A percentile compares a stretch with the other conserved stretches of the same genome.
phyloP scores from a whole-genome alignment of 306 rosid genomes.

The Dryas octopetala region DNA sequence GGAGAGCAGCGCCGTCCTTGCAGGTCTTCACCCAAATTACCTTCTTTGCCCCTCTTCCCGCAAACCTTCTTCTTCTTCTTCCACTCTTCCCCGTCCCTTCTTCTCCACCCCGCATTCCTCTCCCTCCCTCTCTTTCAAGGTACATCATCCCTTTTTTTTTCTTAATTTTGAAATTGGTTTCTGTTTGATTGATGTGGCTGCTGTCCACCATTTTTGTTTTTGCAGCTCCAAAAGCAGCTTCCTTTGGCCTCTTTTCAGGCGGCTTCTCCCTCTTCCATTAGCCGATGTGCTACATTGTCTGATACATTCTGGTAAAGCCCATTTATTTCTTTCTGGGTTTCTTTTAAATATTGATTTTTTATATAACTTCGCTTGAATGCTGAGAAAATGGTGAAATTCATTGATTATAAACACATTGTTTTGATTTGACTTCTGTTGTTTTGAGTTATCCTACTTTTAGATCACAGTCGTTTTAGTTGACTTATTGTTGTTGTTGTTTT shows the following conservation, averaged over 20 bases:
- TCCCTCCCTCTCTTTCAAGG: constrained; percentile 43
- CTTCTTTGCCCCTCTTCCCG: constrained; percentile 48
- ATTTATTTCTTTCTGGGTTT: not conserved
- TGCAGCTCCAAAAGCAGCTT: constrained; percentile 51
- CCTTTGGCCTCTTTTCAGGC: constrained; percentile 38
- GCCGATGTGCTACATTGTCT: constrained; percentile 43
- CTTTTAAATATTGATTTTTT: too few relatives aligned
- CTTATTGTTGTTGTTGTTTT: not conserved
- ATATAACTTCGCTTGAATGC: not conserved
- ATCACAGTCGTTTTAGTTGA: not conserved
- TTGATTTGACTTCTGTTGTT: not conserved
- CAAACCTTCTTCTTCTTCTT: constrained; percentile 14
- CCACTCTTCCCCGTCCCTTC: constrained; percentile 20
- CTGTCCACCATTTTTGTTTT: not conserved
- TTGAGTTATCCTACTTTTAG: not conserved
- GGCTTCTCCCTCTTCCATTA: constrained; percentile 40
- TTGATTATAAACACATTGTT: not conserved
- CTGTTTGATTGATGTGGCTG: too few relatives aligned
- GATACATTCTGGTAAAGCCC: constrained; percentile 40
- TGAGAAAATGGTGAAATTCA: not conserved
- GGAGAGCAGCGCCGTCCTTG: constrained; percentile 67
- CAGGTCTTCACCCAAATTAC: constrained; percentile 38
- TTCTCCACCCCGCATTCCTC: constrained; percentile 31
- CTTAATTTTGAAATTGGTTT: not conserved
- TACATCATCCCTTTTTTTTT: not conserved